Percentiles rank a stretch among this genome's conserved stretches.
phyloP scores from a whole-genome alignment of 148 eudicot genomes.

The Salicornia ramosissima region DNA sequence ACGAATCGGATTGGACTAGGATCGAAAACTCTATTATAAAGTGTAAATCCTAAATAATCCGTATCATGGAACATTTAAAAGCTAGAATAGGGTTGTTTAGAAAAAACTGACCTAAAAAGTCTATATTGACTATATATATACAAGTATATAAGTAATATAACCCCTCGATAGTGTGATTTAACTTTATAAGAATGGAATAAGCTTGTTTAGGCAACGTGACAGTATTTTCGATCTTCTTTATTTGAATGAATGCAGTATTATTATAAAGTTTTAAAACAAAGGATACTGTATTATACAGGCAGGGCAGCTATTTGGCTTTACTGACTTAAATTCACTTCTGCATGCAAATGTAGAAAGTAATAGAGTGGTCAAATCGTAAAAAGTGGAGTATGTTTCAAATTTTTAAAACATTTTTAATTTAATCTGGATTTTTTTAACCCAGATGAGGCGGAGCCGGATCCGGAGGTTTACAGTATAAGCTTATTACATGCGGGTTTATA shows the following conservation, averaged over 20 bases:
- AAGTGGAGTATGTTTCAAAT: not conserved
- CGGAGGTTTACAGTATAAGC: constrained; percentile 13
- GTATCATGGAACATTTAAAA: too few species aligned
- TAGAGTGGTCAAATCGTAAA: constrained; percentile 45
- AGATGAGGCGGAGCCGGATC: constrained; percentile 23
- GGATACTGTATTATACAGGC: not conserved
- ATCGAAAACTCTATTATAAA: too few species aligned
- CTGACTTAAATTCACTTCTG: constrained; percentile 36
- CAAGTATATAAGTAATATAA: too few species aligned
- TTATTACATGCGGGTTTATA: constrained; percentile 32
- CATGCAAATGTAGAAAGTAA: constrained; percentile 30
- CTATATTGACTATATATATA: too few species aligned
- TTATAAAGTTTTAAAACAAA: not conserved
- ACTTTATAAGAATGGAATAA: too few species aligned
- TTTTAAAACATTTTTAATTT: too few species aligned
- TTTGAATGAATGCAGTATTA: not conserved
- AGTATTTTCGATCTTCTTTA: not conserved
- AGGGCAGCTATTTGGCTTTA: constrained; percentile 19
- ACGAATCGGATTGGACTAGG: too few species aligned
- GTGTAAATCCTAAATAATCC: too few species aligned
- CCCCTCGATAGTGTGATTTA: too few species aligned
- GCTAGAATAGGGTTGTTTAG: too few species aligned
- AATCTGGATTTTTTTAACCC: not conserved
- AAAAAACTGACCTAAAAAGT: too few species aligned
- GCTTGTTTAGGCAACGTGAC: constrained; percentile 18